phyloP scores from a whole-genome alignment of 2,329 filamentous ascomycete species.

The Xylaria sp. region DNA sequence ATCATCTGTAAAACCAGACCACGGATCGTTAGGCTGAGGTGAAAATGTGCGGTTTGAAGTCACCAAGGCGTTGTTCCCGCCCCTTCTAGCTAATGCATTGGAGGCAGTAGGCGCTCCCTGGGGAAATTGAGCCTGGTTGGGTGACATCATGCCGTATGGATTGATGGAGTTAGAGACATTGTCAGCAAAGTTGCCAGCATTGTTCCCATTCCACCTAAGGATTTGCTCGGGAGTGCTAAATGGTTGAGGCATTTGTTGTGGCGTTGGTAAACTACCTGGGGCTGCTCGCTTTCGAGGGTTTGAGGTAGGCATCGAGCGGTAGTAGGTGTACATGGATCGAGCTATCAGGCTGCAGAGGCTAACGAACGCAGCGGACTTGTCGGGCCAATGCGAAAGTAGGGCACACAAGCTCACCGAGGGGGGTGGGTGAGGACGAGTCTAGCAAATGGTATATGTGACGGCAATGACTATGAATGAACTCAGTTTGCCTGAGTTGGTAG shows the following conservation, averaged over 20 bases:
- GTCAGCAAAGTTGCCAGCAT: constrained; percentile 48
- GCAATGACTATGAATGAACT: neutral
- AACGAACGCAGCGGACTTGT: constrained; percentile 18
- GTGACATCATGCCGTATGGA: constrained; percentile 47
- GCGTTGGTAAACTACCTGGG: constrained; percentile 48
- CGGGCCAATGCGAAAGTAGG: neutral
- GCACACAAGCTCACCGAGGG: constrained; percentile 4
- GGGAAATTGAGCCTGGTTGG: constrained; percentile 50
- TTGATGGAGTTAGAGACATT: constrained; percentile 50
- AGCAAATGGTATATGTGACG: constrained; percentile 8
- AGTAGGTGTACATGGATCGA: constrained; percentile 47
- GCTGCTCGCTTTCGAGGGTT: constrained; percentile 51
- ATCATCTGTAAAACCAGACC: constrained; percentile 57
- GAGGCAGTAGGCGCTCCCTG: constrained; percentile 51
- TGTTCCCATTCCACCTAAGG: constrained; percentile 63
- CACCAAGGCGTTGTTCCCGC: constrained; percentile 62
- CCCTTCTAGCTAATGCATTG: constrained; percentile 63
- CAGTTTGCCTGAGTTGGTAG: neutral
- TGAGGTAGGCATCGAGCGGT: constrained; percentile 48
- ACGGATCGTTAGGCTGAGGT: constrained; percentile 49
- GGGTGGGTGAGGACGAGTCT: neutral
- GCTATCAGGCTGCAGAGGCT: constrained; percentile 25
- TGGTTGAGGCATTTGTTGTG: constrained; percentile 56
- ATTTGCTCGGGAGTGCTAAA: constrained; percentile 60
- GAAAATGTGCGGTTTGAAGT: constrained; percentile 47